Percentiles rank a stretch among this genome's conserved stretches.
Evolutionary conservation across 75 land plant genomes (phyloP).

Genomic region (Sequoia sempervirens): DNA sequence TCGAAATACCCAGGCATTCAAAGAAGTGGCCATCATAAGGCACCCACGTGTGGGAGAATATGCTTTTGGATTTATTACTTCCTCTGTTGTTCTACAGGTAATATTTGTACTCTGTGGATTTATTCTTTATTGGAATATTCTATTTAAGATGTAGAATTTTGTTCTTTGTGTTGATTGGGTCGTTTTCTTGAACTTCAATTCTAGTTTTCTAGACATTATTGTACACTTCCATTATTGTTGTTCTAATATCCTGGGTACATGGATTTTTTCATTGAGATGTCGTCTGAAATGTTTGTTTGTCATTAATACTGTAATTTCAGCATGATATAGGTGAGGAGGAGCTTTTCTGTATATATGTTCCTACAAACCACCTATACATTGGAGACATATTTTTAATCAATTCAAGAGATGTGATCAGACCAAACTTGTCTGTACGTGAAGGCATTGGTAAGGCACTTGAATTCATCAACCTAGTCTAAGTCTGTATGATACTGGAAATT

Average conservation of each 20-base stretch:
- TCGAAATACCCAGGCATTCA: slow-evolving; percentile 72
- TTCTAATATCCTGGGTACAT: not conserved
- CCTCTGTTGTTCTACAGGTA: slow-evolving; percentile 65
- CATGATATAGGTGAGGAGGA: slow-evolving; percentile 40
- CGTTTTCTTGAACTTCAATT: not conserved
- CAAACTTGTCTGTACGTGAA: slow-evolving; percentile 48
- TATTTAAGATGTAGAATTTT: not conserved
- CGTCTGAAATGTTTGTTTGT: not conserved
- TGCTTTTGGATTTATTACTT: slow-evolving; percentile 75
- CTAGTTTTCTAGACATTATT: not conserved
- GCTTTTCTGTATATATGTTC: slow-evolving; percentile 43
- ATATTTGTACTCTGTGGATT: not conserved
- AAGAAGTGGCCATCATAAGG: slow-evolving; percentile 84
- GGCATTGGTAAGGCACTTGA: slow-evolving; percentile 32
- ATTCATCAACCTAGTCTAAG: not conserved
- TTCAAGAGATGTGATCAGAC: slow-evolving; percentile 37
- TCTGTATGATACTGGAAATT: not conserved
- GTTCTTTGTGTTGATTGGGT: not conserved
- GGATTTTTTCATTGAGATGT: not conserved
- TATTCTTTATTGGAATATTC: not conserved
- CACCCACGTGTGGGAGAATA: slow-evolving; percentile 77
- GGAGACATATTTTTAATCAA: slow-evolving; percentile 43
- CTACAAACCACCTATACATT: slow-evolving; percentile 54
- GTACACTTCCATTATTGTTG: not conserved
- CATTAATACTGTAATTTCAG: slow-evolving; percentile 13